A percentile compares a stretch with the other conserved stretches of the same genome.
phyloP scores from a whole-genome alignment of 2,329 filamentous ascomycete genomes.

The Nemania sp. region DNA sequence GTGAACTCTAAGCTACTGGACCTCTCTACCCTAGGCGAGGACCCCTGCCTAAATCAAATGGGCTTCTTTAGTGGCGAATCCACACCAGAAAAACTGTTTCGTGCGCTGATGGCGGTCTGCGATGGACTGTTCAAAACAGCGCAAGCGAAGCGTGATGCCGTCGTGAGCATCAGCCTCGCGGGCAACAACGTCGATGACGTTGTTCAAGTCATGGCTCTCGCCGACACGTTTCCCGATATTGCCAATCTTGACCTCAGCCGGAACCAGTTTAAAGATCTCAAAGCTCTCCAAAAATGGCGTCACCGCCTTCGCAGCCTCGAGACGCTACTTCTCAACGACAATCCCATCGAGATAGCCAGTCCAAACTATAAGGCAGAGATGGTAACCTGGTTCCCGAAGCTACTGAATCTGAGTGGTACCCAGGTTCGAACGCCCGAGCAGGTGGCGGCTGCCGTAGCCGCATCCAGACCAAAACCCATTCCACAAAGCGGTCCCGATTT shows the following conservation, averaged over 20 bases:
- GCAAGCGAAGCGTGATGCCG: conserved; percentile 79
- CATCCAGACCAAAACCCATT: conserved; percentile 67
- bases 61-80: conserved; percentile 80
- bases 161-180: conserved; percentile 84
- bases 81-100: conserved; percentile 87
- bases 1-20: conserved; percentile 79
- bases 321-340: conserved; percentile 82
- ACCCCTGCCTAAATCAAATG: conserved; percentile 77
- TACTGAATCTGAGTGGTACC: conserved; percentile 80
- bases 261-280: conserved; percentile 79
- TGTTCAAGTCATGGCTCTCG: conserved; percentile 77
- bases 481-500: conserved; percentile 75
- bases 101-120: conserved; percentile 88
- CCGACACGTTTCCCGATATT: conserved; percentile 84
- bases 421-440: conserved; percentile 80
- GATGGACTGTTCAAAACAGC: conserved; percentile 79
- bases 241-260: conserved; percentile 89
- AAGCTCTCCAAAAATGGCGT: conserved; percentile 79
- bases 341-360: conserved; percentile 74
- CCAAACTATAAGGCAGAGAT: conserved; percentile 76
- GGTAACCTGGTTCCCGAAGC: conserved; percentile 83
- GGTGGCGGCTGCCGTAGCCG: conserved; percentile 66
- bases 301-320: conserved; percentile 82
- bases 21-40: conserved; percentile 80
- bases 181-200: conserved; percentile 83